phyloP scores from a whole-genome alignment of 1,284 basidiomycete species.

The Lignosus rhinocerotis region DNA sequence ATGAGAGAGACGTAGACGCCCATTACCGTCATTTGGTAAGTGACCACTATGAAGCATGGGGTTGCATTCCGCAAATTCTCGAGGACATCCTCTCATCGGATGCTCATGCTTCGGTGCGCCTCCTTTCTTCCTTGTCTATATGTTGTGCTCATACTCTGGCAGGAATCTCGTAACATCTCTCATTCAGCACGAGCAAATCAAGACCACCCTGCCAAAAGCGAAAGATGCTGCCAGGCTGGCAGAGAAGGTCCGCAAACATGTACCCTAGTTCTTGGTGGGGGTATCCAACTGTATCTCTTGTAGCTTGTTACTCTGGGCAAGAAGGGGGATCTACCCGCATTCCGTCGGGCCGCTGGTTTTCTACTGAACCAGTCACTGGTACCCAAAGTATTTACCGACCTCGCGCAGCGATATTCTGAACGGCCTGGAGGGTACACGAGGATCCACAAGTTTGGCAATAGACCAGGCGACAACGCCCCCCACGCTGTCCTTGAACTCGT shows the following conservation, averaged over 20 bases:
- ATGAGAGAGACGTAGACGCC: conserved; percentile 8
- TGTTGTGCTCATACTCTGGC: conserved; percentile 3
- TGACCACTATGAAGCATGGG: conserved; percentile 82
- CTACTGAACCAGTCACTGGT: conserved; percentile 71
- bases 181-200: conserved; percentile 94
- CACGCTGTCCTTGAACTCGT: conserved; percentile 92
- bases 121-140: neutral
- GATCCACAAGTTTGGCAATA: conserved; percentile 86
- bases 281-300: neutral
- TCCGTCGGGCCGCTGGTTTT: conserved; percentile 71
- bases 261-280: neutral
- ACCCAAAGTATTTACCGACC: conserved; percentile 80
- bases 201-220: conserved; percentile 95
- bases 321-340: conserved; percentile 67
- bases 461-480: conserved; percentile 92
- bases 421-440: conserved; percentile 96
- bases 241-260: conserved; percentile 71
- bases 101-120: conserved; percentile 81
- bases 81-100: conserved; percentile 83
- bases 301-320: conserved; percentile 92
- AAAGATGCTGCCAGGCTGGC: conserved; percentile 89
- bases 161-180: conserved; percentile 96
- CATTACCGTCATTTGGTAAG: conserved; percentile 7
- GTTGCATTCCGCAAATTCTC: conserved; percentile 87
- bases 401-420: conserved; percentile 80